Conservation (phyloP, 116 monocot genomes). For the Dioscorea cayenensis region DNA sequence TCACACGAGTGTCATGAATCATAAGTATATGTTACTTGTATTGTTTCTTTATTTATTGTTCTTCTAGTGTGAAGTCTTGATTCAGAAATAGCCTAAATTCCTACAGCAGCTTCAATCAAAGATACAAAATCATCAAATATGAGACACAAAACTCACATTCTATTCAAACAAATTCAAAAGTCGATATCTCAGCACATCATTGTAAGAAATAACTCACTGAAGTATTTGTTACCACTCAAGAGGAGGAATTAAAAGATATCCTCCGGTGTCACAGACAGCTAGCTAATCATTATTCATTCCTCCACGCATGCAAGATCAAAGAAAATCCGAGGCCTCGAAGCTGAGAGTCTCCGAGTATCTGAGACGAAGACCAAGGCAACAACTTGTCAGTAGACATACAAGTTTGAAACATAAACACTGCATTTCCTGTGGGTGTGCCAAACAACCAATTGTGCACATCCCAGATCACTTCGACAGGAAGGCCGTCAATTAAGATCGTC, state of each 20-base stretch:
- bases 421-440: slow-evolving; percentile 17
- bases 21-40: no score
- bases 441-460: slow-evolving; percentile 49
- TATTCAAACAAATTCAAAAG: neutral
- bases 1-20: no score
- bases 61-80: no score
- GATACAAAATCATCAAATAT: neutral
- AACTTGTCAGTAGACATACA: slow-evolving; percentile 22
- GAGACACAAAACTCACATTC: neutral
- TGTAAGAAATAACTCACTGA: neutral
- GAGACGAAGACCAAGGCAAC: slow-evolving; percentile 25
- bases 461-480: slow-evolving; percentile 47
- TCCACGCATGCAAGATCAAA: slow-evolving; percentile 41
- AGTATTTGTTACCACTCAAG: neutral
- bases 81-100: neutral
- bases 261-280: slow-evolving; percentile 7
- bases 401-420: slow-evolving; percentile 43
- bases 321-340: slow-evolving; percentile 36
- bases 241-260: slow-evolving; percentile 1
- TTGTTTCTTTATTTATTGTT: no score
- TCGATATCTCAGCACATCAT: neutral
- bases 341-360: slow-evolving; percentile 19
- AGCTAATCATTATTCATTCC: slow-evolving; percentile 17
- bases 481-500: slow-evolving; percentile 35
- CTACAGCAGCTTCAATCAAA: neutral